These are phyloP conservation scores for Plicaturopsis crispa DNA, from an alignment of 768 basidiomycete species.

Conservation along the genomic window DNA sequence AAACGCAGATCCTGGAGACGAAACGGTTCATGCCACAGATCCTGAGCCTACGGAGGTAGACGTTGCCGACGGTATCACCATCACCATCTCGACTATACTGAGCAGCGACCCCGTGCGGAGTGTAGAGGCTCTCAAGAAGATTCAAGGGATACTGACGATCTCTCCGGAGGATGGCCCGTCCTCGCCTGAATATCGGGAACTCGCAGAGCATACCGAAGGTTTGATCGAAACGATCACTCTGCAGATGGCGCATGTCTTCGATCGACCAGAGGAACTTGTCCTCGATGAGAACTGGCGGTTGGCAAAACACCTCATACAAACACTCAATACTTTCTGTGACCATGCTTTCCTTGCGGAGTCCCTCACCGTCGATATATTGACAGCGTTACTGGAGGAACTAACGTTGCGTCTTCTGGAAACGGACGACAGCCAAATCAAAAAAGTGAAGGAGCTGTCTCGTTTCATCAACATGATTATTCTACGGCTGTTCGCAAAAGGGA, in stretches of 20 bases:
- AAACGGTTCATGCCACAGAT: constrained; percentile 6
- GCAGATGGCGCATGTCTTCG: constrained; percentile 90
- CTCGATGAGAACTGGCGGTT: constrained; percentile 82
- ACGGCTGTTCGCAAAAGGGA: constrained; percentile 83
- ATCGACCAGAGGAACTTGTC: constrained; percentile 65
- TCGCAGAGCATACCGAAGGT: constrained; percentile 74
- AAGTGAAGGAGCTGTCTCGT: constrained; percentile 87
- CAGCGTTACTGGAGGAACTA: constrained; percentile 84
- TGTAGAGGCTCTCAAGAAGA: constrained; percentile 89
- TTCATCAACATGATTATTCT: constrained; percentile 99
- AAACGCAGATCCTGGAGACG: neutral
- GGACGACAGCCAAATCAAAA: constrained; percentile 75
- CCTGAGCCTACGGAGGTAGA: no score
- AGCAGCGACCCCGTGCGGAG: constrained; percentile 80
- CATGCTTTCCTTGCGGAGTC: constrained; percentile 83
- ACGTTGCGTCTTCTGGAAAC: constrained; percentile 89
- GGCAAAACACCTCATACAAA: constrained; percentile 96
- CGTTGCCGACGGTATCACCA: constrained; percentile 62
- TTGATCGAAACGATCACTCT: constrained; percentile 86
- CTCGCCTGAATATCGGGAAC: constrained; percentile 65
- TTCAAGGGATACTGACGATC: constrained; percentile 79
- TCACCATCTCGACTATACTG: constrained; percentile 83
- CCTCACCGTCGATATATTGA: constrained; percentile 76
- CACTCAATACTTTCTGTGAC: constrained; percentile 91
- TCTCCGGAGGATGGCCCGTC: constrained; percentile 68